Base-by-base conservation (phyloP, 495 filamentous ascomycete species). In the Aspergillus mulundensis region DNA sequence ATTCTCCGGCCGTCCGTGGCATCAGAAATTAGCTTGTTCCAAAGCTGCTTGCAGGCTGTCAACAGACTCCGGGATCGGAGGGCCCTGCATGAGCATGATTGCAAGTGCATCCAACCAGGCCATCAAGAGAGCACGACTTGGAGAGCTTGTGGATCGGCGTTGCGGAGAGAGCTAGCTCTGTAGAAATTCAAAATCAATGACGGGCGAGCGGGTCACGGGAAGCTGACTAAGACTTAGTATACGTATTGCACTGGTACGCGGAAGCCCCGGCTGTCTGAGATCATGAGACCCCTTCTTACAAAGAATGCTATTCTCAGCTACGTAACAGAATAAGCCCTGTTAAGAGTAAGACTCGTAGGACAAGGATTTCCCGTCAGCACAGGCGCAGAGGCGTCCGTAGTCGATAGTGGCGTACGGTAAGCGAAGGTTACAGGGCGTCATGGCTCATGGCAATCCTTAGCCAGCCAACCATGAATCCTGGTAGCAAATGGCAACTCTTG, bases 381-480 rank as follows among this genome's bases (percentile, higher is more conserved):
- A 36, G 32, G 32, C 28, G 4, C 12, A 28, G 32, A 10, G 32
- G 32, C 32, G 32, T 36, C 32, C 12, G 12, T 36, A 36, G 32
- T 36, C 32, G 32, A 36, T 15, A 36, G 5, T 36, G 32, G 32
- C 32, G 32, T 36, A 36, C 32, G 32, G 25, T 28, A 28, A 3
- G 8, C 3, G 25, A 3, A 28, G 25, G 25, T 28, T 28, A 28
- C 25, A 28, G 25, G 25, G 25, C 25, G 25, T 36, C 32, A 36
- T 30, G 28, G 10, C 10, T 30, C n/a, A n/a, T 28, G 25, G 24
- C 21, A 20, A 18, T 34, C 2, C 53, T 48, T 40, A 42, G 53
- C 44, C 25, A 44, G 40, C 50, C 53, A 56, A 56, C 53, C 54
- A 57, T 57, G 45, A 57, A 57, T 57, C 54, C 54, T 50, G 36